A percentile compares a stretch with the other conserved stretches of the same genome.
Evolutionary conservation across 2,329 filamentous ascomycete species (phyloP).

Genomic region (Colletotrichum sublineola): DNA sequence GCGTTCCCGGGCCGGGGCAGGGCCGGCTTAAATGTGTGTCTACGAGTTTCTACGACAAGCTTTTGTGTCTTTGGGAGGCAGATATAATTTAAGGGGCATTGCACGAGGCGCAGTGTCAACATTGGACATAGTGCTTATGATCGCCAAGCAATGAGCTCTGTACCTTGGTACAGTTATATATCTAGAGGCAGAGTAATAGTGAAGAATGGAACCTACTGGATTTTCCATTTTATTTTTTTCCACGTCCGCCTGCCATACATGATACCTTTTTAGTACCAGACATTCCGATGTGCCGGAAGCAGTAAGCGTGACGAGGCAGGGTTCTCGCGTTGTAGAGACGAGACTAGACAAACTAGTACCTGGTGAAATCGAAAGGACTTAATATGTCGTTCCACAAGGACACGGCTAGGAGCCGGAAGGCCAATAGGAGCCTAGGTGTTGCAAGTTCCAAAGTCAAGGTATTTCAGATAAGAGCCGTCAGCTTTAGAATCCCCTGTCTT

Average conservation of each 20-base stretch:
- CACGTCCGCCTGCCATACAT: neutral
- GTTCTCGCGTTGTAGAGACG: neutral
- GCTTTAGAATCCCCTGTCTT: neutral
- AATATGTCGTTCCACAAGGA: neutral
- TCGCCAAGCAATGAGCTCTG: neutral
- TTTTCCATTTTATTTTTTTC: too few species aligned
- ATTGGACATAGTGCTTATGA: neutral
- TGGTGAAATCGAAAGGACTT: neutral
- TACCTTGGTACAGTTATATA: neutral
- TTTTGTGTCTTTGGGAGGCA: slow-evolving; percentile 75
- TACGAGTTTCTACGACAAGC: slow-evolving; percentile 82
- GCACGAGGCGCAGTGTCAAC: neutral
- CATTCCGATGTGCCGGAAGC: neutral
- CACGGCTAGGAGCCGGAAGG: neutral
- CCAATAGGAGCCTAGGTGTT: neutral
- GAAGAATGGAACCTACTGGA: too few species aligned
- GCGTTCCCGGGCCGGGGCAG: slow-evolving; percentile 57
- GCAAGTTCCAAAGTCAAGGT: neutral
- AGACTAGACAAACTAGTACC: neutral
- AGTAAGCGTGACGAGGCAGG: neutral
- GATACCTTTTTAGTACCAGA: neutral
- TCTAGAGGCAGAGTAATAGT: neutral
- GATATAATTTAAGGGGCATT: neutral
- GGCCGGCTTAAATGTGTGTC: slow-evolving; percentile 67
- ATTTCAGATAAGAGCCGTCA: neutral